Evolutionary conservation across 129 eudicot species (phyloP).

Genomic region (Arctium minus): DNA sequence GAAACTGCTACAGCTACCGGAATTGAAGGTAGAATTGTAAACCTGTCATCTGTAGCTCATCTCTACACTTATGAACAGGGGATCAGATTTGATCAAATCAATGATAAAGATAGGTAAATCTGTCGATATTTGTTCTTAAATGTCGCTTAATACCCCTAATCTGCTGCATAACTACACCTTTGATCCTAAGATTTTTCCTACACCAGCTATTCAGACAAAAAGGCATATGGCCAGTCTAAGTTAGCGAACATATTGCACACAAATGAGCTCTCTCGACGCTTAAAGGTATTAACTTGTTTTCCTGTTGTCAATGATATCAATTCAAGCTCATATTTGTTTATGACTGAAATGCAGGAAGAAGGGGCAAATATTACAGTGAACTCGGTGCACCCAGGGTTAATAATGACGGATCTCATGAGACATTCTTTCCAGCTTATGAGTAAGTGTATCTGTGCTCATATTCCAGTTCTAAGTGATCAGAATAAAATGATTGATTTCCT

Average conservation of each 20-base stretch:
- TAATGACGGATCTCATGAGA: constrained; percentile 80
- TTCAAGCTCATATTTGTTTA: not conserved
- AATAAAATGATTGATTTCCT: not conserved
- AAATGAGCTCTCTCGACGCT: constrained; percentile 70
- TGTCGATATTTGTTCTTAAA: not conserved
- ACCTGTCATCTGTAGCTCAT: constrained; percentile 74
- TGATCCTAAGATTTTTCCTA: not conserved
- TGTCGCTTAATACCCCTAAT: not conserved
- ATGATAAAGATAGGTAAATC: constrained; percentile 57
- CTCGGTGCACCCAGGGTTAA: constrained; percentile 94
- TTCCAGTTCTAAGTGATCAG: not conserved
- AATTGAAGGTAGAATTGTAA: constrained; percentile 72
- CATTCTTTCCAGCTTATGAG: constrained; percentile 55
- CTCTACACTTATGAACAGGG: constrained; percentile 54
- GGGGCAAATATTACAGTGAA: constrained; percentile 83
- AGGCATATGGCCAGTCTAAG: constrained; percentile 93
- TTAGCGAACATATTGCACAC: constrained; percentile 85
- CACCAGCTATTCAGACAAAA: constrained; percentile 81
- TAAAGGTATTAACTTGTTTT: constrained; percentile 38
- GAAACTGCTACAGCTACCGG: constrained; percentile 58
- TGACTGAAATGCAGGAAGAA: constrained; percentile 48
- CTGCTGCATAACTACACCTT: not conserved
- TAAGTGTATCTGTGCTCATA: constrained; percentile 26
- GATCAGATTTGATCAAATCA: constrained; percentile 57
- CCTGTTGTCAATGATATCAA: not conserved